Percentiles rank a stretch among this genome's conserved stretches.
phyloP scores from a whole-genome alignment of 1,139 yeast species.

The Candida sp. region DNA sequence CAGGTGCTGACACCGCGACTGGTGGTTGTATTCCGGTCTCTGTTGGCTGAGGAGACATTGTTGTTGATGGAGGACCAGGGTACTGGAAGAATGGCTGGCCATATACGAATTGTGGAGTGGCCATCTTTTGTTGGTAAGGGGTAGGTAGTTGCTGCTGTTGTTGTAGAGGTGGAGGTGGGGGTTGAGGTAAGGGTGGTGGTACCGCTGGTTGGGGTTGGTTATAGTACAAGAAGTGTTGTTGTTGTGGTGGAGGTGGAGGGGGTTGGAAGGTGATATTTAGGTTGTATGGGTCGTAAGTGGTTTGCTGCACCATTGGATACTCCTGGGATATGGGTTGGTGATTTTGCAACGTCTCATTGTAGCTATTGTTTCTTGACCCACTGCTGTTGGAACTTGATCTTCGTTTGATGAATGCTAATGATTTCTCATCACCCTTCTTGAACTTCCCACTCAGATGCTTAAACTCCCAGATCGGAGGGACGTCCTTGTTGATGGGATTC shows the following conservation, averaged over 20 bases:
- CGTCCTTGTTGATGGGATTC: slow-evolving; percentile 23
- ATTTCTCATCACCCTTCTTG: slow-evolving; percentile 72
- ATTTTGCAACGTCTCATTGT: slow-evolving; percentile 12
- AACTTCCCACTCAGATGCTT: slow-evolving; percentile 83
- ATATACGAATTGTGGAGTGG: background rate
- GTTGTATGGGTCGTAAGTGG: slow-evolving; percentile 6
- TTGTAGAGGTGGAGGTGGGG: slow-evolving; percentile 12
- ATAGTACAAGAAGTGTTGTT: slow-evolving; percentile 8
- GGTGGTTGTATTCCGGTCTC: slow-evolving; percentile 3
- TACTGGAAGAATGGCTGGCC: slow-evolving; percentile 1
- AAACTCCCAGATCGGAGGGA: slow-evolving; percentile 76
- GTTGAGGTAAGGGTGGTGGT: slow-evolving; percentile 2
- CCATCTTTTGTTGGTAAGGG: background rate
- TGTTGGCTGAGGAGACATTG: background rate
- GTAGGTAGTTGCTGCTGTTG: slow-evolving; percentile 5
- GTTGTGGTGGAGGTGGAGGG: slow-evolving; percentile 2
- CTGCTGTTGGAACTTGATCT: slow-evolving; percentile 46
- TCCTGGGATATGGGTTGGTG: slow-evolving; percentile 8
- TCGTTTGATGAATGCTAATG: slow-evolving; percentile 69
- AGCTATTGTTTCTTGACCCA: slow-evolving; percentile 18
- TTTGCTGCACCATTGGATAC: slow-evolving; percentile 1
- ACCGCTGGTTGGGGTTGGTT: slow-evolving; percentile 13
- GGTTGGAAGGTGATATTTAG: background rate
- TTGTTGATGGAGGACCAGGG: background rate
- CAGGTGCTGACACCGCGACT: slow-evolving; percentile 5